Evolutionary conservation across 129 eudicot species (phyloP), one percentile per base, ranked within the genome.

Genomic region (Mikania micrantha): DNA sequence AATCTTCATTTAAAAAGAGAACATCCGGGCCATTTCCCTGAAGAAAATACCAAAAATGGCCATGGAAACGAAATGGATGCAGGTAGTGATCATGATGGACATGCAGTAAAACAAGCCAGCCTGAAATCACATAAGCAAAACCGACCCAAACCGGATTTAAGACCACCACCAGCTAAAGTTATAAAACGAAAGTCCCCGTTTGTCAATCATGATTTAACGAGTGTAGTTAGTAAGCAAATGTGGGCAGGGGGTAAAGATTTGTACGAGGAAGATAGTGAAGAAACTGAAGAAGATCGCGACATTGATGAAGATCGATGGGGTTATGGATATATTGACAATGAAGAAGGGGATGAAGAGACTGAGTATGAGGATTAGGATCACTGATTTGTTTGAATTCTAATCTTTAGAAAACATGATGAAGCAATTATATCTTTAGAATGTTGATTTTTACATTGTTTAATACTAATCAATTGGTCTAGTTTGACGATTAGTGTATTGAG

Each of bases 261-360:
- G 4, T 79, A 71, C 19, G 91, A 91, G 71, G 98, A 89, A 74
- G 98, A 93, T 58, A 93, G 99, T 60, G 99, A 93, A 77, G 96
- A 93, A 70, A 93, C 99, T 0, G 97, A 89, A 72, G 97, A 89
- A 79, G 98, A 91, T 47, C 74, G 95, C 7, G 95, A 85, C 1
- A 74, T 84, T 41, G 86, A 72, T 9, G 87, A 77, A 49, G 95
- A 78, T 22, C 82, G 86, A 11, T 85, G 96, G 97, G 82, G 88
- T 70, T 85, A 85, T 15, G 81, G 78, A 12, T 83, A 80, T 29
- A 64, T 49, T 8, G 78, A 85, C 5, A 80, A 83, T 10, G 88
- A 77, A 19, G 91, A 90, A 2, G 95, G 87, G 13, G 97, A 94
- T 78, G 95, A 89, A 70, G 97, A 89, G 75, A 89, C 99, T 0